phyloP scores from a whole-genome alignment of 2,329 filamentous ascomycete genomes.

The Paraphoma chrysanthemicola region DNA sequence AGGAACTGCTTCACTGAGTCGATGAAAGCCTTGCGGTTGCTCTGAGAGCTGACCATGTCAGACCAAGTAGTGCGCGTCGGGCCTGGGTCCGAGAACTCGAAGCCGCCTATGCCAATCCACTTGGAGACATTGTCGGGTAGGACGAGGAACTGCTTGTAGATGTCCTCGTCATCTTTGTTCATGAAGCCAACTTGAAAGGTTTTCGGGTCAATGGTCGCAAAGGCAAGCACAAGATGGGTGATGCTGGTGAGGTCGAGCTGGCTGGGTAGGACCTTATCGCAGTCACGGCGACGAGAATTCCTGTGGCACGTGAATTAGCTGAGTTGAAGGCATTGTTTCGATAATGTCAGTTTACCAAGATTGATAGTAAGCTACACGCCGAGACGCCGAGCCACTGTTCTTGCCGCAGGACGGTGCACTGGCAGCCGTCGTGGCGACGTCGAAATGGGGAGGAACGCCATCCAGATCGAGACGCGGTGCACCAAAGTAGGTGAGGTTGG shows the following conservation, averaged over 20 bases:
- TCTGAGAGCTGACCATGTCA: slow-evolving; percentile 38
- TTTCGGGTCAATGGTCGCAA: slow-evolving; percentile 50
- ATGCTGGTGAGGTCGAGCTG: slow-evolving; percentile 30
- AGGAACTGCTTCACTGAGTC: slow-evolving; percentile 50
- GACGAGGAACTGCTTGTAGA: slow-evolving; percentile 25
- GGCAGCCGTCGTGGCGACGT: not conserved
- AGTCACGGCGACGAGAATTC: slow-evolving; percentile 26
- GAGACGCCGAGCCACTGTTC: slow-evolving; percentile 17
- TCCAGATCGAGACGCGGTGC: slow-evolving; percentile 49
- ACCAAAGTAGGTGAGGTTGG: slow-evolving; percentile 12
- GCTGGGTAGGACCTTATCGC: slow-evolving; percentile 26
- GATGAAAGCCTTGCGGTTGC: slow-evolving; percentile 48
- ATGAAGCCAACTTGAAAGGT: slow-evolving; percentile 33
- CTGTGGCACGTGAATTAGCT: slow-evolving; percentile 7
- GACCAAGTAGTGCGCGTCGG: slow-evolving; percentile 48
- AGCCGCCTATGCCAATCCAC: slow-evolving; percentile 50
- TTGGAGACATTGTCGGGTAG: slow-evolving; percentile 19
- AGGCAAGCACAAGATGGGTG: slow-evolving; percentile 45
- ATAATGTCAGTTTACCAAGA: slow-evolving; percentile 13
- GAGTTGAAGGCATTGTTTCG: not conserved
- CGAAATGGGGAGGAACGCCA: slow-evolving; percentile 33
- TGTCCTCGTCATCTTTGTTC: slow-evolving; percentile 20
- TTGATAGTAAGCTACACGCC: slow-evolving; percentile 28
- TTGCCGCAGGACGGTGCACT: slow-evolving; percentile 14
- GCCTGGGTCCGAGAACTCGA: slow-evolving; percentile 36